Conservation (phyloP, 352 stramenopile genomes). For the Pythium brachiatum region DNA sequence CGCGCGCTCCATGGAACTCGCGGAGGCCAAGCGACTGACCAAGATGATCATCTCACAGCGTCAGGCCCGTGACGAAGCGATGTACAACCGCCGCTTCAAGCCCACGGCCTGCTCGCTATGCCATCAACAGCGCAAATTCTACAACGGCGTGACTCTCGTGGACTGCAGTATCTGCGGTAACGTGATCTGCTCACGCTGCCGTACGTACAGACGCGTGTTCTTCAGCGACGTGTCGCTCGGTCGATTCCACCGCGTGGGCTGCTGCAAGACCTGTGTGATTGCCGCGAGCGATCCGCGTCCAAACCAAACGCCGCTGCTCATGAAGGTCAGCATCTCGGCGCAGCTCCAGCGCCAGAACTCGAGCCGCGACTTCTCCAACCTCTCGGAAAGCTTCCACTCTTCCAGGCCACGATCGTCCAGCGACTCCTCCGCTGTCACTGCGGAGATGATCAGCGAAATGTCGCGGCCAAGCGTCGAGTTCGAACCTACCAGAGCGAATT, state of each 20-base stretch:
- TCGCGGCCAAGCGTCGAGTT: neutral
- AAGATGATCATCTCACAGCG: conserved; percentile 35
- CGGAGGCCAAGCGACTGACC: conserved; percentile 53
- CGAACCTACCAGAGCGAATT: neutral
- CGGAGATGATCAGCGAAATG: neutral
- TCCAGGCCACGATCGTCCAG: conserved; percentile 5
- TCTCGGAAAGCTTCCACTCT: neutral
- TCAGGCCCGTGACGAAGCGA: conserved; percentile 33
- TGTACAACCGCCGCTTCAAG: conserved; percentile 15
- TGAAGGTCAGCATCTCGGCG: conserved; percentile 13
- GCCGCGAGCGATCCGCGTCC: conserved; percentile 18
- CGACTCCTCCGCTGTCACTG: neutral
- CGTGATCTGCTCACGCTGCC: conserved; percentile 46
- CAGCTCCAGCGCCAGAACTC: conserved; percentile 17
- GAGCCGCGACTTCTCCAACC: conserved; percentile 2
- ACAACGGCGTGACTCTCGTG: conserved; percentile 28
- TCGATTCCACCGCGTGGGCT: conserved; percentile 28
- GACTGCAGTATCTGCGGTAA: conserved; percentile 48
- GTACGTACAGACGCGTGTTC: conserved; percentile 43
- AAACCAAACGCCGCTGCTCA: neutral
- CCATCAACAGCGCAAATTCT: conserved; percentile 33
- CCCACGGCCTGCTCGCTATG: conserved; percentile 35
- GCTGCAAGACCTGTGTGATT: conserved; percentile 40
- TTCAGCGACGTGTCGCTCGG: conserved; percentile 30
- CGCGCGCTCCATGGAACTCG: conserved; percentile 43